Evolutionary conservation across 768 basidiomycete genomes (phyloP), one percentile per base, ranked within the genome.

Genomic region (Suillus tomentosus): DNA sequence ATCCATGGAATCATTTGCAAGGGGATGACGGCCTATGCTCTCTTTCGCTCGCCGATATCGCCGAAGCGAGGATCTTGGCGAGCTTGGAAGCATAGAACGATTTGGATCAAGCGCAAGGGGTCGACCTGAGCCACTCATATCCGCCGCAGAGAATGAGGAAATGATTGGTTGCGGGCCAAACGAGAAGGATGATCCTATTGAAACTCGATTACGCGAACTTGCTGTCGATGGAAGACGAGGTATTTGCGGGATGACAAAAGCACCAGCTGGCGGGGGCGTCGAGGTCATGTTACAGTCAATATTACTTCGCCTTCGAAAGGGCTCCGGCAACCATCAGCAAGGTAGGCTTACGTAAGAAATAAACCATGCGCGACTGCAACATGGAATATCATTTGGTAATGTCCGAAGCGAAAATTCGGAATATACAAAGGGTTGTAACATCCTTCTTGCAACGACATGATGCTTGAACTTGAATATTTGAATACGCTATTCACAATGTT

Each of bases 141-240:
- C 88, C 1, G 84, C 83, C 64, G 87, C 89, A 57, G 85, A 78
- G 70, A 88, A 87, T 0, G 91, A 88, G 71, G 89, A 85, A 34
- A 92, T 82, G 34, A 94, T 82, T 13, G 85, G 85, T 70, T 90
- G 88, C 24, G 92, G 92, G 36, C 88, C 90, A 69, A 93, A 91
- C 1, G 93, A 94, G 77, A 94, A 93, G 3, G 91, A 90, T 2
- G 89, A 88, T 69, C 88, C 87, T 47, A 93, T 84, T 6, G 92
- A 93, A 56, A 82, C 82, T 61, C 91, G 83, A 63, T 83, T 82
- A 63, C 89, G 84, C 60, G 75, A 86, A 14, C 79, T 74, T n/a
- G 82, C 80, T 1, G 87, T 81, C 2, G 87, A 87, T 15, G 83
- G 80, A 22, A 87, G 69, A 48, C 79, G 82, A 11, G 86, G 84